Evolutionary conservation across 2,329 filamentous ascomycete species (phyloP).

Genomic region (Sporothrix luriei): DNA sequence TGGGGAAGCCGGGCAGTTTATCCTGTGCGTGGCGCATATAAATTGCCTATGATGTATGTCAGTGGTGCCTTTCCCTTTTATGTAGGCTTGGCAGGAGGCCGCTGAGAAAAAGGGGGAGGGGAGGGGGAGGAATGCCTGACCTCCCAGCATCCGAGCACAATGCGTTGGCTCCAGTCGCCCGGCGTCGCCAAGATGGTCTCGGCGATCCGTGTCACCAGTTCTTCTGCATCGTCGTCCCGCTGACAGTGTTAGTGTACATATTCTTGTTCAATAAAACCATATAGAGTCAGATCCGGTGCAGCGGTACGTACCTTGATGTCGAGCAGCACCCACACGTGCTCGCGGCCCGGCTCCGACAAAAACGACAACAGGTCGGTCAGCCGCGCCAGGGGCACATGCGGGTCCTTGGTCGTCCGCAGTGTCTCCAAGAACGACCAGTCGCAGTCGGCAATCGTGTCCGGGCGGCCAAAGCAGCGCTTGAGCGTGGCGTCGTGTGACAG

Average conservation of each 20-base stretch:
- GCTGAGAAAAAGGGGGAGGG: too few species aligned
- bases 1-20: slow-evolving; percentile 64
- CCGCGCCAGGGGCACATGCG: slow-evolving; percentile 68
- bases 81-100: too few species aligned
- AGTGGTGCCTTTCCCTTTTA: too few species aligned
- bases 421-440: slow-evolving; percentile 73
- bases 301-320: slow-evolving; percentile 74
- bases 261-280: neutral
- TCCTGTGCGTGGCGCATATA: slow-evolving; percentile 66
- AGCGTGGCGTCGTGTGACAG: slow-evolving; percentile 80
- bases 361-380: slow-evolving; percentile 74
- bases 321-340: slow-evolving; percentile 76
- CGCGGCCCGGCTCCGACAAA: slow-evolving; percentile 63
- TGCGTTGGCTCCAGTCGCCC: slow-evolving; percentile 68
- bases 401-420: slow-evolving; percentile 67
- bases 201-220: slow-evolving; percentile 70
- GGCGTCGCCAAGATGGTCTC: slow-evolving; percentile 60
- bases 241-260: slow-evolving; percentile 40
- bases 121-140: slow-evolving; percentile 46
- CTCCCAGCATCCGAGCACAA: slow-evolving; percentile 83
- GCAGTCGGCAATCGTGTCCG: slow-evolving; percentile 71
- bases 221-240: slow-evolving; percentile 69
- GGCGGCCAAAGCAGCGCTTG: slow-evolving; percentile 78
- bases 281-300: neutral
- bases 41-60: slow-evolving; percentile 52